Evolutionary conservation across 192 early-diverging fungal genomes (phyloP), one percentile per base, ranked within the genome.

Genomic region (Podila minutissima): DNA sequence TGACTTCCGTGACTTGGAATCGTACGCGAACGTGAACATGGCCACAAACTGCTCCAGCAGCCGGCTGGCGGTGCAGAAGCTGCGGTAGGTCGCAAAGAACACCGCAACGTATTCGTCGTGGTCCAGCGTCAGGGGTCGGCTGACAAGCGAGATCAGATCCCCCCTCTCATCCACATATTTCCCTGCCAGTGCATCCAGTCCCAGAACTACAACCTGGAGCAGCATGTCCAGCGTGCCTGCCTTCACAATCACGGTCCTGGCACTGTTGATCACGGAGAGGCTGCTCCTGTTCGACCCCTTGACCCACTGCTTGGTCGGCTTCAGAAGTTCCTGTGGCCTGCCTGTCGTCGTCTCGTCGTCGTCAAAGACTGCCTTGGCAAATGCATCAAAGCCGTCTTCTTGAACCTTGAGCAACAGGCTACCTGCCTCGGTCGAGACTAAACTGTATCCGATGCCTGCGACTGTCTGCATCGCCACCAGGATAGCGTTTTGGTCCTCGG

Each of bases 71-170:
- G 84, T 75, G 69, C 90, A 88, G 65, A 90, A 92, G 55, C 86
- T 88, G 22, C 92, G 87, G 74, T 91, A 93, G 24, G 90, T 91
- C 15, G 86, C 83, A 84, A 93, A 88, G 49, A 93, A 90, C 17
- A 85, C 83, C 19, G 83, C 75, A 31, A 88, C 78, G 72, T 85
- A 86, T 35, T 85, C 63, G 28, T 66, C 69, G 10, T 83, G 82
- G 41, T 87, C 84, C 55, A 89, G 66, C 4, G 49, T 46, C 7
- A 84, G 58, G 19, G 74, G 84, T 38, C 64, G 67, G 37, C 75
- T 73, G 26, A 48, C 69, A 29, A 71, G 71, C 1, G 62, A 49
- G 9, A 72, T 66, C 48, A 78, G 31, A 50, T 83, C 75, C 3
- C 83, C 90, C 51, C 88, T 85, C 20, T 90, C 87, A 58, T 75